Evolutionary conservation across 768 basidiomycete species (phyloP).

Genomic region (Lentinula edodes): DNA sequence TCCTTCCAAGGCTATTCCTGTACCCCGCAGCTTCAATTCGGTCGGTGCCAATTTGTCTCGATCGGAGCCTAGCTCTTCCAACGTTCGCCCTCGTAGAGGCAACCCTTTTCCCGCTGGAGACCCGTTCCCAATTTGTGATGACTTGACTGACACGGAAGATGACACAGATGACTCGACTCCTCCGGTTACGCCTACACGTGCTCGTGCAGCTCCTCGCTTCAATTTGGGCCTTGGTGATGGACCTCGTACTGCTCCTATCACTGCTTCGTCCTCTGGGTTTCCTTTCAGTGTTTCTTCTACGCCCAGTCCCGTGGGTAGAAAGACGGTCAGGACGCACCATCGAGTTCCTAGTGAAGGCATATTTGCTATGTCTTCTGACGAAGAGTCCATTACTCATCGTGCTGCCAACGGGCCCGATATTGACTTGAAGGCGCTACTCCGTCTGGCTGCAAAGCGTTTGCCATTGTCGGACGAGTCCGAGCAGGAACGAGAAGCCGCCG

Average conservation of each 20-base stretch:
- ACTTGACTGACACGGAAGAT: slow-evolving; percentile 48
- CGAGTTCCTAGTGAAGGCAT: slow-evolving; percentile 69
- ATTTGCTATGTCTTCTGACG: slow-evolving; percentile 73
- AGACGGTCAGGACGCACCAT: slow-evolving; percentile 36
- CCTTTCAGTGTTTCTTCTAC: slow-evolving; percentile 38
- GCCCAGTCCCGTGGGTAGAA: slow-evolving; percentile 27
- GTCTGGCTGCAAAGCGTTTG: slow-evolving; percentile 21
- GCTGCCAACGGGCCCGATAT: slow-evolving; percentile 25
- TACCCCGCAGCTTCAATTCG: slow-evolving; percentile 30
- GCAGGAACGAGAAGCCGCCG: slow-evolving; percentile 26
- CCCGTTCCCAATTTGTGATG: slow-evolving; percentile 70
- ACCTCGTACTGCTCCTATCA: slow-evolving; percentile 49
- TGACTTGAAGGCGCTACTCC: slow-evolving; percentile 21
- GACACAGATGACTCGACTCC: slow-evolving; percentile 28
- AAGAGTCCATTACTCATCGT: slow-evolving; percentile 42
- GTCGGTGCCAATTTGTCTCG: slow-evolving; percentile 32
- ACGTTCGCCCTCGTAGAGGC: slow-evolving; percentile 26
- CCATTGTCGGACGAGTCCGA: slow-evolving; percentile 20
- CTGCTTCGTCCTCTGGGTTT: slow-evolving; percentile 25
- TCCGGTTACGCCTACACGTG: slow-evolving; percentile 52
- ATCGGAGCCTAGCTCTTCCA: slow-evolving; percentile 37
- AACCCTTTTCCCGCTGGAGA: slow-evolving; percentile 24
- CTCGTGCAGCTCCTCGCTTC: slow-evolving; percentile 17
- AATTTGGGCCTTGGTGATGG: slow-evolving; percentile 27
- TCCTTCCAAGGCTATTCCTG: slow-evolving; percentile 42